phyloP scores from a whole-genome alignment of 2,329 filamentous ascomycete genomes.

The Dryadomyces quercivorus region DNA sequence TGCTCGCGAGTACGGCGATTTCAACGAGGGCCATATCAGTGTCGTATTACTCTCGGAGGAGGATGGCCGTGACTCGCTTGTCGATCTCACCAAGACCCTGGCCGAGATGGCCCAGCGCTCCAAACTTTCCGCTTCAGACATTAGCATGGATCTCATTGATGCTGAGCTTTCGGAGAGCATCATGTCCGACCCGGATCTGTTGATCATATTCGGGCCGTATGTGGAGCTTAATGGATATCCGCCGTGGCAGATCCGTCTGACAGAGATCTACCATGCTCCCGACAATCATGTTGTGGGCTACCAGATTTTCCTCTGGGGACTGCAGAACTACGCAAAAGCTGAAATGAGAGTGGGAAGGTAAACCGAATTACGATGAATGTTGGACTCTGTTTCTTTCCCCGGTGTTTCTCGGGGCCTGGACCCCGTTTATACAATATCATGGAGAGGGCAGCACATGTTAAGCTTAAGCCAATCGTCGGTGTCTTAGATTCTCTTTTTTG shows the following conservation, averaged over 20 bases:
- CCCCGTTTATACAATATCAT: too few relatives aligned
- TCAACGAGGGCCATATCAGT: slow-evolving; percentile 30
- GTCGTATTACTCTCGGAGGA: slow-evolving; percentile 75
- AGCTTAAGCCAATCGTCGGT: neutral
- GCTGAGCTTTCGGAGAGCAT: slow-evolving; percentile 70
- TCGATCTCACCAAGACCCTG: slow-evolving; percentile 88
- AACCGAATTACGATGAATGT: neutral
- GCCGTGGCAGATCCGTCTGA: slow-evolving; percentile 89
- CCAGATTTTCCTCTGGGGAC: slow-evolving; percentile 76
- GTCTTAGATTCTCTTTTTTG: neutral
- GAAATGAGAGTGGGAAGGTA: slow-evolving; percentile 67
- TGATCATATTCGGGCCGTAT: slow-evolving; percentile 75
- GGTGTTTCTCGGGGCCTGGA: neutral
- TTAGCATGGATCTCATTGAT: slow-evolving; percentile 76
- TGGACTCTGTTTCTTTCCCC: neutral
- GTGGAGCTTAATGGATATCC: slow-evolving; percentile 85
- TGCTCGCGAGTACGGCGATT: slow-evolving; percentile 19
- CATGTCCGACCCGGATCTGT: slow-evolving; percentile 79
- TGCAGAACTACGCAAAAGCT: slow-evolving; percentile 75
- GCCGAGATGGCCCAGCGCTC: slow-evolving; percentile 88
- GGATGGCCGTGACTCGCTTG: slow-evolving; percentile 85
- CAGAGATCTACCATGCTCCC: slow-evolving; percentile 75
- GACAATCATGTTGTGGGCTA: slow-evolving; percentile 82
- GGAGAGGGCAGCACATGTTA: neutral
- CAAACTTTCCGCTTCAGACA: slow-evolving; percentile 71